Evolutionary conservation across 2,329 filamentous ascomycete genomes (phyloP), one percentile per base, ranked within the genome.

Genomic region (Colletotrichum salicis): DNA sequence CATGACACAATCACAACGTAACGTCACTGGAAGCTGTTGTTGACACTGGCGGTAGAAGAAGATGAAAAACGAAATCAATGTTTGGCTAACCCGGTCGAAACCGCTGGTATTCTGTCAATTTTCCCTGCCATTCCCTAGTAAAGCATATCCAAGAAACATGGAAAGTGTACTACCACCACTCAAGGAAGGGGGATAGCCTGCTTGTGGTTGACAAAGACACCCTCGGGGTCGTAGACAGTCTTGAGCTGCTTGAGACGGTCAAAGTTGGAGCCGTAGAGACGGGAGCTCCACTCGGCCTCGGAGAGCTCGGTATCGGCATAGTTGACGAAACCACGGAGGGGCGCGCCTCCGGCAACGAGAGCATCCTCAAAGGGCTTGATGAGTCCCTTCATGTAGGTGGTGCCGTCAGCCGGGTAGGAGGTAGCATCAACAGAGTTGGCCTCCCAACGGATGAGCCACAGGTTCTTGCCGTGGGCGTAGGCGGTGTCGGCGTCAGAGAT

Each of bases 321-420:
- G 66, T 74, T 73, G 66, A 73, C 70, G 51, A 73, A 74, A 33
- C 70, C 67, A 12, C 72, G 63, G 35, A 74, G 70, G 13, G 66
- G 35, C 5, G 24, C n/a, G 45, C 72, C 72, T 19, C 51, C 67
- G 48, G 54, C 66, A 6, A 63, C 59, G 7, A 74, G 67, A 35
- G 72, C 71, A 13, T 73, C 59, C 67, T 73, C 72, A 29, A 74
- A 74, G 57, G 72, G 72, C 61, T 76, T 75, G 22, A 67, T 37
- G 22, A 90, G 78, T 73, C 86, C 81, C 41, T 85, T 83, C 35
- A 82, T 82, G 76, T 86, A 87, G 4, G 80, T 80, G 0, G 83
- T 81, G 63, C 84, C 83, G 75, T 86, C 84, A 58, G 85, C 78
- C 12, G 86, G 84, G 75, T 87, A 87, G 73, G 82, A 82, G 74